phyloP scores from a whole-genome alignment of 768 basidiomycete genomes.

The Mycena haematopus region DNA sequence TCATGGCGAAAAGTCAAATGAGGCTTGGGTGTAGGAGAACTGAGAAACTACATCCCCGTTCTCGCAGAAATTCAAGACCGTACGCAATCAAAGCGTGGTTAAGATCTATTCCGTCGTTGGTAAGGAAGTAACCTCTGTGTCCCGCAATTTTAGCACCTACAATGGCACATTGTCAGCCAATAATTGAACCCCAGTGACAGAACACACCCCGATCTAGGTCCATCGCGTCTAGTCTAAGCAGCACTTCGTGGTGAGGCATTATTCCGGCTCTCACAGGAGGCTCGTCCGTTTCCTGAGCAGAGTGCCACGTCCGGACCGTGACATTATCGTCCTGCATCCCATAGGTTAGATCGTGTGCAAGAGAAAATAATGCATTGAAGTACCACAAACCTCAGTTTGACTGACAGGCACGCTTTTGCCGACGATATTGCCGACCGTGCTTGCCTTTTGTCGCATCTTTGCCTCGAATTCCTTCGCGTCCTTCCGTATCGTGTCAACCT shows the following conservation, averaged over 20 bases:
- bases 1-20: background rate
- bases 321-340: slow-evolving; percentile 84
- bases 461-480: slow-evolving; percentile 79
- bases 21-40: background rate
- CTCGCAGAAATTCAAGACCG: slow-evolving; percentile 90
- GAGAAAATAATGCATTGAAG: background rate
- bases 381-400: slow-evolving; percentile 75
- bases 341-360: background rate
- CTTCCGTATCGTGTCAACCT: slow-evolving; percentile 77
- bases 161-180: background rate
- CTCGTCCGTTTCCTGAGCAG: slow-evolving; percentile 74
- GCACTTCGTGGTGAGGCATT: slow-evolving; percentile 97
- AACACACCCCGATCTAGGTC: slow-evolving; percentile 91
- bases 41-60: slow-evolving; percentile 51
- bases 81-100: slow-evolving; percentile 97
- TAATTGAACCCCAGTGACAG: background rate
- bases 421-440: slow-evolving; percentile 91
- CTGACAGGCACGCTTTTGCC: slow-evolving; percentile 87
- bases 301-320: slow-evolving; percentile 85
- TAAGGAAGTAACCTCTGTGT: slow-evolving; percentile 96
- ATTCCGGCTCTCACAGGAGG: slow-evolving; percentile 77
- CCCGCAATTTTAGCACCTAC: slow-evolving; percentile 90
- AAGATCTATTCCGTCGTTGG: slow-evolving; percentile 93
- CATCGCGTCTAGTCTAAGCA: slow-evolving; percentile 92
- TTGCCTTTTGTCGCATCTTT: slow-evolving; percentile 81